These are phyloP conservation scores for Pyrus communis DNA, from an alignment of 306 rosid genomes.

Conservation along the genomic window DNA sequence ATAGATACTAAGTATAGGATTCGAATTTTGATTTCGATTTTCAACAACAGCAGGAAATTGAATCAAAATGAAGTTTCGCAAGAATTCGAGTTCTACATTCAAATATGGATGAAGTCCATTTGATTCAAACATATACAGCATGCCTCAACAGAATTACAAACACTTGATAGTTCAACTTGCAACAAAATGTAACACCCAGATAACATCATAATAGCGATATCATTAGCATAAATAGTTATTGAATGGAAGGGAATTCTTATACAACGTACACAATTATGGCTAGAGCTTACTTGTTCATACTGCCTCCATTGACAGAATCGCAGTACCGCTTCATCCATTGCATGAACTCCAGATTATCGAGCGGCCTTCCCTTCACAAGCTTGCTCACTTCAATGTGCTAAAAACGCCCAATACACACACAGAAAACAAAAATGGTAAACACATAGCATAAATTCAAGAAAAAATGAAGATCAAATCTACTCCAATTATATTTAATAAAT, in stretches of 20 bases:
- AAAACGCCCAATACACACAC: background rate
- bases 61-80: background rate
- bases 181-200: background rate
- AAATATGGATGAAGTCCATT: background rate
- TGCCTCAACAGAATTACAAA: background rate
- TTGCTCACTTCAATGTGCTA: constrained; percentile 87
- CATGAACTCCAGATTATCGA: constrained; percentile 92
- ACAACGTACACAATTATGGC: background rate
- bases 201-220: too few species aligned
- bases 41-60: background rate
- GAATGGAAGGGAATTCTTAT: background rate
- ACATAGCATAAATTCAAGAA: background rate
- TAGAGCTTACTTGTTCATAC: constrained; percentile 28
- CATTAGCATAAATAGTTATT: background rate
- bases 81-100: background rate
- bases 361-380: constrained; percentile 89
- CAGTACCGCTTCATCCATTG: constrained; percentile 97
- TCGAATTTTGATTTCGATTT: background rate
- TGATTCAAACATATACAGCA: background rate
- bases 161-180: background rate
- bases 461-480: background rate
- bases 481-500: background rate
- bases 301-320: constrained; percentile 66
- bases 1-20: background rate
- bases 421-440: background rate